Conservation (phyloP, 805 yeast genomes). For the Wickerhamiella dianesei region DNA sequence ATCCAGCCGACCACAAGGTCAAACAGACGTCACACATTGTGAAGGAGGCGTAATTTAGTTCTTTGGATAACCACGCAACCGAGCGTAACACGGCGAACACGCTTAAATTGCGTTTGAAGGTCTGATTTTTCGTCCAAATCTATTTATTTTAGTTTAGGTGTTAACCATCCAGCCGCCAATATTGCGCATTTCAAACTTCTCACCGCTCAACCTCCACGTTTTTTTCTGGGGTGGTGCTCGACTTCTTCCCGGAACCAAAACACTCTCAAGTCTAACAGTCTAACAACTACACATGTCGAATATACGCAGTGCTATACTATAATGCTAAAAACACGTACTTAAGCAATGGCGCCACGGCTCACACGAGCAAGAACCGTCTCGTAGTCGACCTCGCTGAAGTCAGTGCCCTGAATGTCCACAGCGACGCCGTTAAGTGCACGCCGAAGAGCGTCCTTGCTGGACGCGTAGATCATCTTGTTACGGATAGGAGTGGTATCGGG, state of each 20-base stretch:
- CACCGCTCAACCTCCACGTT: too few species aligned
- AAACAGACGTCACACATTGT: neutral
- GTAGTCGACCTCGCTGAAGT: slow-evolving; percentile 89
- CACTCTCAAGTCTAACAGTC: too few species aligned
- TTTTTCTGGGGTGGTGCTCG: too few species aligned
- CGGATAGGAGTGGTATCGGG: slow-evolving; percentile 96
- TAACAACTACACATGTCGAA: too few species aligned
- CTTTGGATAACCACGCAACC: too few species aligned
- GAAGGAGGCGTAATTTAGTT: neutral
- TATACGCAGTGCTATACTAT: neutral
- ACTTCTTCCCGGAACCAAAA: too few species aligned
- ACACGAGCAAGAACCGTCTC: slow-evolving; percentile 86
- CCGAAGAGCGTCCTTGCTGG: slow-evolving; percentile 96
- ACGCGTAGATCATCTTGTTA: slow-evolving; percentile 92
- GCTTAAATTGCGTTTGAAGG: too few species aligned
- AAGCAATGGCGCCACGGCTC: slow-evolving; percentile 52
- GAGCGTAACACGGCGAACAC: too few species aligned
- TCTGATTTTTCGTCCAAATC: too few species aligned
- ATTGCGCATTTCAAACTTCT: too few species aligned
- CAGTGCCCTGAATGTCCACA: slow-evolving; percentile 95
- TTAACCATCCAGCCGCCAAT: too few species aligned
- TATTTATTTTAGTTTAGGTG: too few species aligned
- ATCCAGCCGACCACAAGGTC: slow-evolving; percentile 72
- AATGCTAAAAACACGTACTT: neutral
- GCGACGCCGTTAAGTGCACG: slow-evolving; percentile 93